These are phyloP conservation scores for Sistotremastrum suecicum DNA, from an alignment of 768 basidiomycete species.

Conservation along the genomic window DNA sequence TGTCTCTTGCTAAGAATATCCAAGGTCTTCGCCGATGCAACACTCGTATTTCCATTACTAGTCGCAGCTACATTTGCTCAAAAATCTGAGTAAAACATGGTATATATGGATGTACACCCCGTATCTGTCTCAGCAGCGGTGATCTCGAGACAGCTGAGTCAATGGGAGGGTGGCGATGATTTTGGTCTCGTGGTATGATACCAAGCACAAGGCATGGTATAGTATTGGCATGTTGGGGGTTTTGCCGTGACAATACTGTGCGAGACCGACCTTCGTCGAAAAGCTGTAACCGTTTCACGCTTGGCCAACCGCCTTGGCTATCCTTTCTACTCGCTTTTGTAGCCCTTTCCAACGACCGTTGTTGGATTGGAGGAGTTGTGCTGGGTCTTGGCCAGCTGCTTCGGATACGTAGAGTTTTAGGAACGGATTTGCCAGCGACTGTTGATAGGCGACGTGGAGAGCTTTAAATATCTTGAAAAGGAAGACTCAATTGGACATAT, in stretches of 20 bases:
- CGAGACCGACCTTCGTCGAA: constrained; percentile 10
- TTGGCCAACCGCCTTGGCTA: constrained; percentile 44
- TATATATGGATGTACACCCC: constrained; percentile 34
- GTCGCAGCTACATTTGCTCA: constrained; percentile 90
- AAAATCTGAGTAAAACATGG: constrained; percentile 8
- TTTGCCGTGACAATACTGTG: constrained; percentile 10
- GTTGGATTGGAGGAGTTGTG: constrained; percentile 43
- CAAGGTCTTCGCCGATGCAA: constrained; percentile 88
- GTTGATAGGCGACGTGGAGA: constrained; percentile 77
- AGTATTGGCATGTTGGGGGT: constrained; percentile 1
- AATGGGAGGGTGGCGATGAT: constrained; percentile 53
- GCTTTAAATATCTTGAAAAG: constrained; percentile 69
- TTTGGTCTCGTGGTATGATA: constrained; percentile 29
- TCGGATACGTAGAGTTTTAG: constrained; percentile 42
- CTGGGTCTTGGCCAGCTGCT: constrained; percentile 36
- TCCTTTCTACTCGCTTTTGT: constrained; percentile 58
- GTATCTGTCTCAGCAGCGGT: constrained; percentile 87
- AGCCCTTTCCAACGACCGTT: constrained; percentile 58
- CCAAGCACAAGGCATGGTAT: constrained; percentile 13
- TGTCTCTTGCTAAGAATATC: constrained; percentile 1
- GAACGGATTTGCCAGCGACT: constrained; percentile 77
- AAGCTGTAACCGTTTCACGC: constrained; percentile 7
- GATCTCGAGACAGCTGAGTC: constrained; percentile 61
- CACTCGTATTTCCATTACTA: constrained; percentile 86
- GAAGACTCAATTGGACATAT: background rate